Percentiles rank a stretch among this genome's conserved stretches.
phyloP scores from a whole-genome alignment of 306 rosid genomes.

The Castanea mollissima region DNA sequence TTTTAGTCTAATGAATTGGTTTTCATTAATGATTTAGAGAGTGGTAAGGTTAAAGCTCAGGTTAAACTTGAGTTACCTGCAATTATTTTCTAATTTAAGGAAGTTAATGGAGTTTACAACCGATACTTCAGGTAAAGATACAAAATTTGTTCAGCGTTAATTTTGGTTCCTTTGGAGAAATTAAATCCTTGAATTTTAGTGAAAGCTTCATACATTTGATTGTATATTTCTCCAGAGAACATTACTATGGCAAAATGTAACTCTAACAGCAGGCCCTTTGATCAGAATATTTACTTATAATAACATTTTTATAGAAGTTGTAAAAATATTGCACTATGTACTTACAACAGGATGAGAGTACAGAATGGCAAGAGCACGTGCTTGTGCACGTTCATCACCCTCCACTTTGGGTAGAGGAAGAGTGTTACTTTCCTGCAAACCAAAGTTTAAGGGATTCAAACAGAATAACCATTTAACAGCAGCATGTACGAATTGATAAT shows the following conservation, averaged over 20 bases:
- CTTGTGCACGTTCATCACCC: constrained; percentile 83
- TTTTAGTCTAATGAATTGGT: background rate
- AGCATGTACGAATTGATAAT: constrained; percentile 5
- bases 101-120: background rate
- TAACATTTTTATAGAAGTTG: background rate
- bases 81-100: background rate
- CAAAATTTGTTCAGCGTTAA: background rate
- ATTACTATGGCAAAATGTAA: background rate
- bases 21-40: background rate
- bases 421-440: constrained; percentile 53
- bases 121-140: background rate
- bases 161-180: background rate
- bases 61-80: background rate
- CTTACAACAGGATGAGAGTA: constrained; percentile 90
- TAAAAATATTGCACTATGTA: constrained; percentile 12
- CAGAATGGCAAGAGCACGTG: constrained; percentile 81
- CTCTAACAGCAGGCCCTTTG: background rate
- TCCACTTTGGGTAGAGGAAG: constrained; percentile 85
- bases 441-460: constrained; percentile 26
- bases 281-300: background rate
- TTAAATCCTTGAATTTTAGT: background rate
- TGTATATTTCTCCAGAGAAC: background rate
- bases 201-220: background rate
- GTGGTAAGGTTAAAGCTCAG: background rate
- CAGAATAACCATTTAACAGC: background rate